phyloP scores from a whole-genome alignment of 2,329 filamentous ascomycete genomes.

The Zymoseptoria tritici region DNA sequence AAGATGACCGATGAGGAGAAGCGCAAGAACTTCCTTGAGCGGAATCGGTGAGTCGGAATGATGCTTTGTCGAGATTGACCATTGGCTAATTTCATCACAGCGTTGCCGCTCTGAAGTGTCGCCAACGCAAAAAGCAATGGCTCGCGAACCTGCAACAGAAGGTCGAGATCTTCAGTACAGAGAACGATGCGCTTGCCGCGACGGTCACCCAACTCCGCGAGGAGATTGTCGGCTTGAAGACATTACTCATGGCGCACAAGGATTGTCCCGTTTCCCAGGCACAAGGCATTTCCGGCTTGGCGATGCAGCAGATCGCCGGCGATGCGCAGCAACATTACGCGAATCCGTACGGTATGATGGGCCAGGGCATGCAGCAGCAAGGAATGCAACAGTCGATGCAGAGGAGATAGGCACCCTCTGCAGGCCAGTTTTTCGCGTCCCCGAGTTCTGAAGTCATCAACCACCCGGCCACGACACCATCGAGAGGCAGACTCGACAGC shows the following conservation, averaged over 20 bases:
- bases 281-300: constrained; percentile 57
- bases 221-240: constrained; percentile 92
- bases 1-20: constrained; percentile 99
- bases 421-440: not conserved
- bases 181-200: constrained; percentile 79
- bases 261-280: constrained; percentile 89
- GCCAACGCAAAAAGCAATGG: constrained; percentile 99
- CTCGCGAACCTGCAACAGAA: constrained; percentile 88
- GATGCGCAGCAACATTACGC: constrained; percentile 33
- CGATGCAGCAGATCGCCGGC: constrained; percentile 45
- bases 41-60: constrained; percentile 67
- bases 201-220: constrained; percentile 81
- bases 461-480: not conserved
- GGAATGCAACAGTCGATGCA: constrained; percentile 27
- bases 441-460: not conserved
- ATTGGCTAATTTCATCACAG: constrained; percentile 42
- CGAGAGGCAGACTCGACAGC: not conserved
- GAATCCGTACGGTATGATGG: constrained; percentile 44
- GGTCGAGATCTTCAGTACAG: constrained; percentile 83
- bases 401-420: constrained; percentile 23
- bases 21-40: constrained; percentile 92
- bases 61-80: not conserved
- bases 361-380: constrained; percentile 27
- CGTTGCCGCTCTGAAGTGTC: constrained; percentile 91
- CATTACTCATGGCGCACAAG: constrained; percentile 84